Evolutionary conservation across 371 early-diverging fungal genomes (phyloP), one percentile per base, ranked within the genome.

Genomic region (Apophysomyces sp.): DNA sequence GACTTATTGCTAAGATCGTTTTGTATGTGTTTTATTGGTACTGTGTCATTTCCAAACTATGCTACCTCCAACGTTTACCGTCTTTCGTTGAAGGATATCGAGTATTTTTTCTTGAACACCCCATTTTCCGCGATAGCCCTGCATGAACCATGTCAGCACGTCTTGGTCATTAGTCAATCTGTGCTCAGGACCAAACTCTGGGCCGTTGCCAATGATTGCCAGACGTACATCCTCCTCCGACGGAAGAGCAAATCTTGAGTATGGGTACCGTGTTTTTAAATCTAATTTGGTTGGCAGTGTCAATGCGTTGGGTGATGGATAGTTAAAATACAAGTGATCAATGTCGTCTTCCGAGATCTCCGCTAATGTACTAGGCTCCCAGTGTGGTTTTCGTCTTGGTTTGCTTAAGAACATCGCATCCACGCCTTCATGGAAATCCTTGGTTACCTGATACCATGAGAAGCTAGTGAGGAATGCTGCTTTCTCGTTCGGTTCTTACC

Each of bases 231-330:
- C 95, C 9, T 81, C 61, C 67, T 94, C 94, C 0, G 87, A 84
- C 0, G 96, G 95, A 39, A 97, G 73, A 6, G 86, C 86, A 57
- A 85, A 93, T 36, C 87, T 71, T 6, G 83, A 73, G 66, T 87
- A 88, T 9, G 93, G 93, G 68, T 94, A 93, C 58, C 89, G 67
- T 15, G 49, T 58, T 54, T 65, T 77, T 5, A 78, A 58, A n/a
- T 69, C 74, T 0, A 60, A 52, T 36, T 60, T 69, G 40, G 72
- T 65, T 6, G 77, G 69, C 21, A 83, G 73, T 26, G 68, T 57
- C 5, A 79, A 60, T 15, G 56, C 12, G 16, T 77, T 68, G 2
- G 76, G 73, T 0, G 76, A 63, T 1, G 71, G 66, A 31, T 67
- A 71, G 18, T 65, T 72, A 61, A 90, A 90, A 69, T 90, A 89